Evolutionary conservation across 768 basidiomycete genomes (phyloP).

Genomic region (Russula brevipes): DNA sequence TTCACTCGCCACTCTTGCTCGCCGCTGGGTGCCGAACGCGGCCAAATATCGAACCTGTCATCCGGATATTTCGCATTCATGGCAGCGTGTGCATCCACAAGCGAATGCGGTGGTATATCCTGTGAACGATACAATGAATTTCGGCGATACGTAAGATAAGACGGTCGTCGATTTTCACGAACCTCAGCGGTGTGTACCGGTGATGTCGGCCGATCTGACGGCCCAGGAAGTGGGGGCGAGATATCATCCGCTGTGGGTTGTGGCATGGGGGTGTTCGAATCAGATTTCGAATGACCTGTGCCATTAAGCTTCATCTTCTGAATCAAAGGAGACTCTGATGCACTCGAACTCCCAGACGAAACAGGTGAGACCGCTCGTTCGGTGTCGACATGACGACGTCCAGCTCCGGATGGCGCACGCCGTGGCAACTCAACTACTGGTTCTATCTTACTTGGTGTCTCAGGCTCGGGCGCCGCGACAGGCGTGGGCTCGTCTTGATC

Average conservation of each 20-base stretch:
- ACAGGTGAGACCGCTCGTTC: slow-evolving; percentile 66
- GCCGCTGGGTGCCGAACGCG: slow-evolving; percentile 48
- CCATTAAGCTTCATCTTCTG: slow-evolving; percentile 61
- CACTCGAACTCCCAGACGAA: slow-evolving; percentile 62
- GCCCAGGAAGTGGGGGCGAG: slow-evolving; percentile 9
- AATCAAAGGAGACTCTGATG: slow-evolving; percentile 69
- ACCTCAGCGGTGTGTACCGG: slow-evolving; percentile 15
- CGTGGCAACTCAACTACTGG: slow-evolving; percentile 33
- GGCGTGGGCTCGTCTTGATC: slow-evolving; percentile 28
- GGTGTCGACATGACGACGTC: slow-evolving; percentile 31
- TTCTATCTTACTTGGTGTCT: slow-evolving; percentile 47
- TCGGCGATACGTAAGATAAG: neutral
- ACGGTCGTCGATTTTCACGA: neutral
- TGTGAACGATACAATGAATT: neutral
- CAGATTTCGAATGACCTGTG: slow-evolving; percentile 33
- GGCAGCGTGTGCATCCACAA: slow-evolving; percentile 56
- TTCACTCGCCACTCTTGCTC: slow-evolving; percentile 85
- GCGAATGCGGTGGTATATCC: slow-evolving; percentile 58
- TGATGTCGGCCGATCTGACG: slow-evolving; percentile 19
- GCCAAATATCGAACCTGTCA: slow-evolving; percentile 76
- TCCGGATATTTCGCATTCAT: slow-evolving; percentile 72
- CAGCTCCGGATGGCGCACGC: slow-evolving; percentile 8
- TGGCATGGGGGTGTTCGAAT: slow-evolving; percentile 27
- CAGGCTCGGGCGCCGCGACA: slow-evolving; percentile 41
- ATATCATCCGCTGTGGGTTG: slow-evolving; percentile 21